Evolutionary conservation across 1,284 basidiomycete genomes (phyloP), one percentile per base, ranked within the genome.

Genomic region (Moesziomyces globuligerus): DNA sequence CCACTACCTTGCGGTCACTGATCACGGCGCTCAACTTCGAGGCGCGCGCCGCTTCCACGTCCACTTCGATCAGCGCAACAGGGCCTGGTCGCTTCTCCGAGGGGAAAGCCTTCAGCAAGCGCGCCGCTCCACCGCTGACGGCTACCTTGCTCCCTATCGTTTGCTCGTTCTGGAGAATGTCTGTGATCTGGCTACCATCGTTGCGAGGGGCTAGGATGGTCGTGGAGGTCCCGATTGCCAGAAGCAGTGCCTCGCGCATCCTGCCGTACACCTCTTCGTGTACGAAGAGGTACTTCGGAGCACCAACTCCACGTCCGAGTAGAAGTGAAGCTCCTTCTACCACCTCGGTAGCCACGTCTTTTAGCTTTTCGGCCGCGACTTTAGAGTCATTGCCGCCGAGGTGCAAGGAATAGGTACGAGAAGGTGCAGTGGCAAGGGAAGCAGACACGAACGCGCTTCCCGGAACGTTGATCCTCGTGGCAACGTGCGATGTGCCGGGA

Each of bases 221-320:
- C 18, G 55, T 45, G 3, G 42, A 57, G 11, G 47, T 49, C 7
- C 48, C 55, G 15, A 57, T 45, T 7, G 55, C 47, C 20, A 57
- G 17, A 1, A 50, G 7, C 28, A 57, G 11, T 18, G 55, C 55
- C 11, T 49, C 48, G 5, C 48, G 55, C n/a, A 57, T 36, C 3
- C 23, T 7, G 6, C 26, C 28, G 18, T 50, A 57, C 1, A 25
- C 34, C 21, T 50, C 55, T 40, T 57, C 55, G 42, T 57, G 40
- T 3, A 50, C 55, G n/a, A 57, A 57, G 7, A 57, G 41, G 24
- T 50, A 50, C 23, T 57, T 57, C 21, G 55, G 55, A 10, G 48
- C 34, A 8, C 55, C 55, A 9, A 57, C 55, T 1, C 55, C 48
- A 3, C 55, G 47, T 11, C 55, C 55, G 7, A 57, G 48, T 0